Base-by-base conservation (phyloP, 257 asterid species). In the Jacaranda mimosifolia region DNA sequence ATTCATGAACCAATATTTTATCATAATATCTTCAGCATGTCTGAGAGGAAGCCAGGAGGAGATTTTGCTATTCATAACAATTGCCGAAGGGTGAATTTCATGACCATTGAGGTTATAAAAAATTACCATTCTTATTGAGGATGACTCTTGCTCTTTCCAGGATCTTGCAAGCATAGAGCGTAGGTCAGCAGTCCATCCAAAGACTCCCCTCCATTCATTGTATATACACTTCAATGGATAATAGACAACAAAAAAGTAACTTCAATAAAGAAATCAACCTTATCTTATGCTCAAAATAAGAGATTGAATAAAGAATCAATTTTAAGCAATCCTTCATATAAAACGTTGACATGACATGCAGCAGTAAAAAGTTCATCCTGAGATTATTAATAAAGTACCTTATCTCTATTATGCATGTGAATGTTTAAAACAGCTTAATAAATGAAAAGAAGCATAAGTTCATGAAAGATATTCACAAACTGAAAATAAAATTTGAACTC, bases 181-280 rank as follows among this genome's bases (percentile, higher is more conserved):
- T 36, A 95, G 80, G 74, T 93, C 96, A 70, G 89, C 72, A 26
- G 93, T 82, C 99, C 91, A 93, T 83, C 94, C 87, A 74, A 90
- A 83, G 80, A 89, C 68, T 9, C 96, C 97, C 77, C 87, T 85
- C 98, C 97, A 89, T 70, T 95, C 97, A 72, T 91, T 89, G 87
- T 90, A 90, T 81, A 95, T 89, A 80, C 90, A 91, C 99, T 95
- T 49, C 84, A 85, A 7, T 35, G 40, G 79, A 55, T 46, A 46
- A 74, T 66, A 3, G 77, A 18, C 46, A 70, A 48, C 5, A 60
- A 11, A 53, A 56, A 13, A 43, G n/a, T 57, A 43, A 70, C 32
- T 26, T 62, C 10, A 68, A 36, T 21, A 9, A 76, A n/a, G 21
- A 68, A 60, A 38, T 63, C 9, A 53, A 19, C 62, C 35, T 38